phyloP scores from a whole-genome alignment of 345 rosid genomes.

The Turritis glabra region DNA sequence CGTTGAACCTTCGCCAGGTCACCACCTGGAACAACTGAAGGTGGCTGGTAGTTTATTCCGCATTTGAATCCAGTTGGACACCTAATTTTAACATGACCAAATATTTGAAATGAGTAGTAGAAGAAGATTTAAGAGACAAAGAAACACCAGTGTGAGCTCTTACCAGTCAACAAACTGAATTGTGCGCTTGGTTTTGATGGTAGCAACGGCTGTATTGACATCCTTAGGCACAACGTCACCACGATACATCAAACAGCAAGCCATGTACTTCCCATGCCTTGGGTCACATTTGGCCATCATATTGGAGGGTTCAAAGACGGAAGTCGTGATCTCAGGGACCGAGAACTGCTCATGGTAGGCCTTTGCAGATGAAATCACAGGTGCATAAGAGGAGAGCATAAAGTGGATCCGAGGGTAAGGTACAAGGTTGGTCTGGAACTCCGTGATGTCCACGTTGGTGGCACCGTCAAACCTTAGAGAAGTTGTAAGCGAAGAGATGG shows the following conservation, averaged over 20 bases:
- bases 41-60: conserved; percentile 83
- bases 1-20: conserved; percentile 82
- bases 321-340: conserved; percentile 72
- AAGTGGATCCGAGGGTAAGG: conserved; percentile 87
- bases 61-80: conserved; percentile 91
- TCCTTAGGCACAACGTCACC: conserved; percentile 87
- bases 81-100: conserved; percentile 24
- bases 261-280: conserved; percentile 87
- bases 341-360: conserved; percentile 83
- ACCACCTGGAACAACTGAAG: conserved; percentile 76
- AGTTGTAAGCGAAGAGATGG: conserved; percentile 74
- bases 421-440: conserved; percentile 82
- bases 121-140: neutral
- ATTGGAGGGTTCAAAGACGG: conserved; percentile 78
- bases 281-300: conserved; percentile 96
- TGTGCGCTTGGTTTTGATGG: conserved; percentile 76
- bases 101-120: neutral
- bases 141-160: neutral
- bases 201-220: conserved; percentile 74
- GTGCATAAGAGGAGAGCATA: conserved; percentile 88
- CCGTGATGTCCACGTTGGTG: conserved; percentile 76
- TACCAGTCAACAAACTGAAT: conserved; percentile 84
- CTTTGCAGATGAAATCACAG: conserved; percentile 74
- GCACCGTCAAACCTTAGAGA: conserved; percentile 87
- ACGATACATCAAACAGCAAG: conserved; percentile 82